Evolutionary conservation across 306 rosid genomes (phyloP), one percentile per base, ranked within the genome.

Genomic region (Styphnolobium japonicum): DNA sequence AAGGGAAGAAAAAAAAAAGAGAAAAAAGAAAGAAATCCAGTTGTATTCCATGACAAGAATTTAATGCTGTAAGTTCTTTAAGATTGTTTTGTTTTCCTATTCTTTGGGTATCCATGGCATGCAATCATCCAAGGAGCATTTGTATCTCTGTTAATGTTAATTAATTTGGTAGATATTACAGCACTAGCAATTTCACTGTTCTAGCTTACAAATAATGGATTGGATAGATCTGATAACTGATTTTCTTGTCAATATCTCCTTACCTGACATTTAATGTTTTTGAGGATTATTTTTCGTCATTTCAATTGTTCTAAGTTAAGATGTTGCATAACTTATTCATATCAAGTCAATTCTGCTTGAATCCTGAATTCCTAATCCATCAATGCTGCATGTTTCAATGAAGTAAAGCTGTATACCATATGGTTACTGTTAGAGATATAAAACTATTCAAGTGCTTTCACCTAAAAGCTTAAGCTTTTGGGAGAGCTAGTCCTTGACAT

Each of bases 1-100:
- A 22, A 22, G 5, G 27, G 19, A 6, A 18, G 64, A 12, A 4
- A 19, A 29, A 19, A 19, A 25, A 2, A 14, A 19, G 7, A 23
- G 22, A 37, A 25, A 12, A 23, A 16, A n/a, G n/a, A n/a, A 34
- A 29, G 1, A 39, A 37, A 63, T 31, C 4, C 4, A 37, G 18
- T n/a, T 71, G 66, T 71, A 79, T 51, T 14, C 40, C 42, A 61
- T 70, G 65, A 37, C 42, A 23, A 48, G 70, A 52, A 51, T n/a
- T 19, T 39, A 39, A 66, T 22, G 25, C 67, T 51, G 36, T 29
- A 12, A 19, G 36, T 49, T 66, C 40, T 67, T 12, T 25, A 42
- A 37, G 46, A 48, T 62, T 37, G 14, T 34, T 39, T 37, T 80
- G 46, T 56, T 69, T 25, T 71, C 49, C 39, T 22, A 23, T 45